phyloP scores from a whole-genome alignment of 2,329 filamentous ascomycete genomes.

The Fusarium domesticum region DNA sequence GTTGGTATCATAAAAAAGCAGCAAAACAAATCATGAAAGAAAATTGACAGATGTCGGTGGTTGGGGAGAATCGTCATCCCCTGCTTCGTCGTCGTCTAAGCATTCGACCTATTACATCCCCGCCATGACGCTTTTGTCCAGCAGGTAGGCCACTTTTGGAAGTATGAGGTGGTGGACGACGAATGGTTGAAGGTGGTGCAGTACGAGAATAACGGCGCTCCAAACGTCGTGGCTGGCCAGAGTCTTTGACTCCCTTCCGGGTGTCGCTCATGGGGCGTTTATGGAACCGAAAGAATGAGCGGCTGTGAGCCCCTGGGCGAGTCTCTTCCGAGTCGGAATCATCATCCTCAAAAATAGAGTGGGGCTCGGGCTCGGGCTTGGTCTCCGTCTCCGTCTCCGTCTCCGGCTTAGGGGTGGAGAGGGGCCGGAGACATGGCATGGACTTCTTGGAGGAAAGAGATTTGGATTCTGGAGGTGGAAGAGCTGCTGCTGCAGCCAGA shows the following conservation, averaged over 20 bases:
- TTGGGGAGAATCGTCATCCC: slow-evolving; percentile 10
- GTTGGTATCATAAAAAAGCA: slow-evolving; percentile 21
- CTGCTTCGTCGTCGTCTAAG: slow-evolving; percentile 33
- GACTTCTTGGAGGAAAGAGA: slow-evolving; percentile 29
- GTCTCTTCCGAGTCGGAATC: slow-evolving; percentile 40
- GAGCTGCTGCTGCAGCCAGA: slow-evolving; percentile 22
- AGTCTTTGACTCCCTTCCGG: slow-evolving; percentile 5
- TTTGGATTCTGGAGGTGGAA: slow-evolving; percentile 16
- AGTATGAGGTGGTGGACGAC: slow-evolving; percentile 2
- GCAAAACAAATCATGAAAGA: slow-evolving; percentile 1
- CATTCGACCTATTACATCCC: slow-evolving; percentile 39
- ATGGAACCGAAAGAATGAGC: slow-evolving; percentile 45
- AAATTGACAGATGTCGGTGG: background rate
- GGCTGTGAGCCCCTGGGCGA: slow-evolving; percentile 16
- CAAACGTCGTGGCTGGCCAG: slow-evolving; percentile 1
- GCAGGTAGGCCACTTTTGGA: slow-evolving; percentile 8
- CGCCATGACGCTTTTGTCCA: slow-evolving; percentile 29
- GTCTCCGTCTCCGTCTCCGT: slow-evolving; percentile 12
- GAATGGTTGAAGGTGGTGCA: slow-evolving; percentile 21
- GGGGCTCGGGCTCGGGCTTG: slow-evolving; percentile 22
- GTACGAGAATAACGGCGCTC: slow-evolving; percentile 19
- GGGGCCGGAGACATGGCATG: slow-evolving; percentile 24
- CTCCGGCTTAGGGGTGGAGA: slow-evolving; percentile 22
- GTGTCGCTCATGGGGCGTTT: slow-evolving; percentile 36
- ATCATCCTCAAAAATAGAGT: slow-evolving; percentile 51